Evolutionary conservation across 2,329 filamentous ascomycete species (phyloP).

Genomic region (Penicillium sp.): DNA sequence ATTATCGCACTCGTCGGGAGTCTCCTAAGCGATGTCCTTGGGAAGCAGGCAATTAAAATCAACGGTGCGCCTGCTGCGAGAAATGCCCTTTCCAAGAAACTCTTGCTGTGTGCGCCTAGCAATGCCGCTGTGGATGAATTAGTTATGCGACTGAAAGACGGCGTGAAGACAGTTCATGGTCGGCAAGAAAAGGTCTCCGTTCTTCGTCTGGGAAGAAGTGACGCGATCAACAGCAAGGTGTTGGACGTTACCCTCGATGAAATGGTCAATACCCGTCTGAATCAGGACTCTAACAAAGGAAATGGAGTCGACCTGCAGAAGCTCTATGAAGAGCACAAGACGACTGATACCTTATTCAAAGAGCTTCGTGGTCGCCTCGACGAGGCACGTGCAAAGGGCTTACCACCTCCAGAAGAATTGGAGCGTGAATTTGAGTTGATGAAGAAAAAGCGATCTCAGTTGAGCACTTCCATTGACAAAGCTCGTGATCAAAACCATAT

Average conservation of each 20-base stretch:
- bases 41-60: conserved; percentile 50
- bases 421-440: conserved; percentile 75
- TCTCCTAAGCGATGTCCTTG: conserved; percentile 64
- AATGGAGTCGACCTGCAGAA: conserved; percentile 56
- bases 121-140: conserved; percentile 97
- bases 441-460: conserved; percentile 70
- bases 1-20: conserved; percentile 95
- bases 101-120: conserved; percentile 95
- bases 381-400: conserved; percentile 57
- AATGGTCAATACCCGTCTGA: conserved; percentile 73
- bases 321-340: conserved; percentile 68
- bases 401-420: conserved; percentile 51
- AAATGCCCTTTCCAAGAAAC: conserved; percentile 65
- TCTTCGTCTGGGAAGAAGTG: conserved; percentile 82
- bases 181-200: conserved; percentile 75
- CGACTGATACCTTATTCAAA: conserved; percentile 63
- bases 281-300: conserved; percentile 45
- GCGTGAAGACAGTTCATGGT: conserved; percentile 75
- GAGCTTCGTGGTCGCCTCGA: conserved; percentile 71
- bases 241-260: conserved; percentile 92
- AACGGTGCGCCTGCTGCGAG: conserved; percentile 36
- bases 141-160: conserved; percentile 85
- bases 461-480: conserved; percentile 82
- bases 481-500: conserved; percentile 83
- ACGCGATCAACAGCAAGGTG: conserved; percentile 87